These are phyloP conservation scores for Hymenoscyphus occultus DNA, from an alignment of 2,329 filamentous ascomycete genomes.

Conservation along the genomic window DNA sequence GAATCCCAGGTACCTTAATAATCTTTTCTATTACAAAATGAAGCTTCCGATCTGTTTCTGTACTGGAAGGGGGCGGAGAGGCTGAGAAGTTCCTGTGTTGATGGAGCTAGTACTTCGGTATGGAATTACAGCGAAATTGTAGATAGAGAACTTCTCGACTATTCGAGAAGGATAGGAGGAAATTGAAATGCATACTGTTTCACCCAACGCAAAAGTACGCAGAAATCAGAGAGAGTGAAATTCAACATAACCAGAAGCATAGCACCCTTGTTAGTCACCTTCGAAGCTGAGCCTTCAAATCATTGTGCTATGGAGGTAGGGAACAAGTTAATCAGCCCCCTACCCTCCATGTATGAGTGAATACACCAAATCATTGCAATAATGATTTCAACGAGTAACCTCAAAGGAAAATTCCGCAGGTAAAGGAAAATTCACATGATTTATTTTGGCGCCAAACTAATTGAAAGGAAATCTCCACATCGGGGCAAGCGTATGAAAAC, in stretches of 20 bases:
- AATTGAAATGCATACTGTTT: background rate
- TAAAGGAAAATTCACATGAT: background rate
- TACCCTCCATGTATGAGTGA: no score
- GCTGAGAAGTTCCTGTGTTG: background rate
- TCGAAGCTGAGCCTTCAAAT: no score
- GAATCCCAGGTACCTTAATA: background rate
- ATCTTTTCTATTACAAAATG: background rate
- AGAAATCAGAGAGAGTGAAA: no score
- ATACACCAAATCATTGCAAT: background rate
- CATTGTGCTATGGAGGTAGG: no score
- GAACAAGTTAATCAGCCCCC: no score
- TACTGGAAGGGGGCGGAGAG: background rate
- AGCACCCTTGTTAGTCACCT: no score
- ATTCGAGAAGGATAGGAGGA: background rate
- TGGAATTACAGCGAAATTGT: background rate
- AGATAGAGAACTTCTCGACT: background rate
- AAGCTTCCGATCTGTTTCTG: background rate
- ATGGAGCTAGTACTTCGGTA: background rate
- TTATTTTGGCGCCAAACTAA: background rate
- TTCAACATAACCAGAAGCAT: no score
- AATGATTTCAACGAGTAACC: background rate
- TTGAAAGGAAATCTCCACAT: background rate
- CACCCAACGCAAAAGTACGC: background rate
- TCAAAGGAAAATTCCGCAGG: background rate
- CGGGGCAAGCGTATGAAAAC: background rate